Evolutionary conservation across 306 rosid genomes (phyloP).

Genomic region (Rosa chinensis): DNA sequence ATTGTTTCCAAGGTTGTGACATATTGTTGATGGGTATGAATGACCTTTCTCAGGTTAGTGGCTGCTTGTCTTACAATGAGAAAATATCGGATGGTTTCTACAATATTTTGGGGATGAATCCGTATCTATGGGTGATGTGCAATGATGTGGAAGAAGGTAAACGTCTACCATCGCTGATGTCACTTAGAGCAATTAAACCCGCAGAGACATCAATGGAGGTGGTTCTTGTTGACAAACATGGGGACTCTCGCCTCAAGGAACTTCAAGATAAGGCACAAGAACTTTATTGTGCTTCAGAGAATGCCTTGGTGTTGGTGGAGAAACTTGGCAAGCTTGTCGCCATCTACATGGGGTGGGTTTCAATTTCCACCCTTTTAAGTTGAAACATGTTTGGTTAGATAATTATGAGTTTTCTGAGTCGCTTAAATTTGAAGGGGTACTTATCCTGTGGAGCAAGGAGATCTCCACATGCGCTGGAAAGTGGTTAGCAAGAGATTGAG

Average conservation of each 20-base stretch:
- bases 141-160: conserved; percentile 69
- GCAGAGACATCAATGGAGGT: conserved; percentile 82
- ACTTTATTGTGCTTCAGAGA: conserved; percentile 70
- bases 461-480: conserved; percentile 80
- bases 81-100: conserved; percentile 94
- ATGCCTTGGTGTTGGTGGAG: conserved; percentile 65
- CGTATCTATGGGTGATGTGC: conserved; percentile 94
- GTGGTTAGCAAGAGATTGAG: conserved; percentile 76
- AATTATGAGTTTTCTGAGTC: conserved; percentile 18
- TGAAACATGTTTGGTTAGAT: background rate
- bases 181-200: conserved; percentile 67
- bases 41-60: conserved; percentile 64
- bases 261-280: conserved; percentile 89
- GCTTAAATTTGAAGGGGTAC: conserved; percentile 59
- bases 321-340: conserved; percentile 95
- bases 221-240: conserved; percentile 67
- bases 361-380: background rate
- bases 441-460: conserved; percentile 82
- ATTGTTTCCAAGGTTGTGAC: background rate
- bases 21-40: conserved; percentile 8
- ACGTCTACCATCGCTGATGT: conserved; percentile 57
- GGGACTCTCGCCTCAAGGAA: conserved; percentile 72
- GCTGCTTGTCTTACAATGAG: conserved; percentile 87
- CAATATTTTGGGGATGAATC: conserved; percentile 94
- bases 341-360: conserved; percentile 80